Percentiles rank a stretch among this genome's conserved stretches.
phyloP scores from a whole-genome alignment of 352 stramenopile genomes.

The Globisporangium iwayamae region DNA sequence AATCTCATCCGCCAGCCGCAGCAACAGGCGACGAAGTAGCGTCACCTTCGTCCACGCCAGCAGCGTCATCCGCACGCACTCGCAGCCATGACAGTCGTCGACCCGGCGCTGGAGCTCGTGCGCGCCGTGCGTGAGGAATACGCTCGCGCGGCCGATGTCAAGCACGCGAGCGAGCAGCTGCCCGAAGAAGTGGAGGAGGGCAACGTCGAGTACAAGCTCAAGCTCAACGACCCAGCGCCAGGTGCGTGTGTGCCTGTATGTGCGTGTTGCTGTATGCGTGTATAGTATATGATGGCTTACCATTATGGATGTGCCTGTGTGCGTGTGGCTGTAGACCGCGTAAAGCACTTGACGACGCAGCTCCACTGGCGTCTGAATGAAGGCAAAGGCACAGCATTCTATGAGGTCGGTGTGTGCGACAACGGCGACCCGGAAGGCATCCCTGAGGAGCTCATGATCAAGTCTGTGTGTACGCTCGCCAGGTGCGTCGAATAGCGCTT shows the following conservation, averaged over 20 bases:
- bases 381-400: conserved; percentile 77
- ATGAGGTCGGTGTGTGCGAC: conserved; percentile 87
- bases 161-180: conserved; percentile 22
- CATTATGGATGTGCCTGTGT: neutral
- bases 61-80: neutral
- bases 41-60: neutral
- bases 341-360: conserved; percentile 88
- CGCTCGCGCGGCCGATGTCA: neutral
- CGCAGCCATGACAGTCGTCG: conserved; percentile 3
- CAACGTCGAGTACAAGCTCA: conserved; percentile 91
- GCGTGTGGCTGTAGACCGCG: conserved; percentile 35
- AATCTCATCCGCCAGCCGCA: neutral
- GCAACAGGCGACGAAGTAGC: neutral
- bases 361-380: conserved; percentile 90
- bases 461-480: conserved; percentile 63
- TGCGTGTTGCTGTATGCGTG: neutral
- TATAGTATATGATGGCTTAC: neutral
- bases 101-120: conserved; percentile 9
- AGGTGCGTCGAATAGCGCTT: conserved; percentile 21
- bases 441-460: conserved; percentile 53
- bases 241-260: conserved; percentile 18
- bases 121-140: conserved; percentile 13
- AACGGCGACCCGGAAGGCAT: conserved; percentile 77
- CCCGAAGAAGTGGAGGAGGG: conserved; percentile 85
- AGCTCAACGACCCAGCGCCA: conserved; percentile 67